These are phyloP conservation scores for Coemansia sp. DNA, from an alignment of 192 early-diverging fungal genomes.

Conservation along the genomic window DNA sequence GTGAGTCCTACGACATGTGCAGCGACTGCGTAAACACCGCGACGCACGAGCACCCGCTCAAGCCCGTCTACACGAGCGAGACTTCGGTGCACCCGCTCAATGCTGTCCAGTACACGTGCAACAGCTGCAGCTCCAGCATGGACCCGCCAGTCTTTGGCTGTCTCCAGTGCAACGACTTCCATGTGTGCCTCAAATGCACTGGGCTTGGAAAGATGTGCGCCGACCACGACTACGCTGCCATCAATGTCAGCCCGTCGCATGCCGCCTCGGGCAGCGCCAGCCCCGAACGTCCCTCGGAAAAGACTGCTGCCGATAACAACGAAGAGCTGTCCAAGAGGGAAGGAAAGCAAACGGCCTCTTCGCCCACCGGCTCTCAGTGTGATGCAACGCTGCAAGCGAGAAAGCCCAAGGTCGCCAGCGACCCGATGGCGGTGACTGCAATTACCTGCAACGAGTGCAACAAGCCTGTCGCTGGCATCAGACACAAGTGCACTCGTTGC, in stretches of 20 bases:
- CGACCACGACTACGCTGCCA: conserved; percentile 56
- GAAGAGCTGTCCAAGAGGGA: neutral
- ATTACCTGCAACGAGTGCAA: conserved; percentile 63
- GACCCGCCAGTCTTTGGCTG: conserved; percentile 29
- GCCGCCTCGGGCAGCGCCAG: neutral
- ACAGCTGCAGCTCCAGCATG: conserved; percentile 28
- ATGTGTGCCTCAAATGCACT: conserved; percentile 31
- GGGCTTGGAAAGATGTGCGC: conserved; percentile 43
- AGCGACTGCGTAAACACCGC: conserved; percentile 58
- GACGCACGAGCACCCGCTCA: conserved; percentile 25
- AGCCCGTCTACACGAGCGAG: conserved; percentile 26
- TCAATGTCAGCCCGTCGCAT: conserved; percentile 8
- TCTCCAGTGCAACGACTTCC: conserved; percentile 42
- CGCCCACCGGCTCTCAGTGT: neutral
- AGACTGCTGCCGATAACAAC: neutral
- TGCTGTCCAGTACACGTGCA: conserved; percentile 28
- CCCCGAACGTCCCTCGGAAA: neutral
- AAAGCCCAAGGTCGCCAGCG: neutral
- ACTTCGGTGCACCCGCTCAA: conserved; percentile 20
- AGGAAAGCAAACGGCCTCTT: neutral
- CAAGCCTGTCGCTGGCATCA: conserved; percentile 54
- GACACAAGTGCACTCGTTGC: conserved; percentile 65
- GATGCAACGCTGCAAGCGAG: neutral
- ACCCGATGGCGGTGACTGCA: conserved; percentile 3
- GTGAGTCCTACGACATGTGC: conserved; percentile 67